Conservation (phyloP, 305 asterid species). For the Ilex paraguariensis region DNA sequence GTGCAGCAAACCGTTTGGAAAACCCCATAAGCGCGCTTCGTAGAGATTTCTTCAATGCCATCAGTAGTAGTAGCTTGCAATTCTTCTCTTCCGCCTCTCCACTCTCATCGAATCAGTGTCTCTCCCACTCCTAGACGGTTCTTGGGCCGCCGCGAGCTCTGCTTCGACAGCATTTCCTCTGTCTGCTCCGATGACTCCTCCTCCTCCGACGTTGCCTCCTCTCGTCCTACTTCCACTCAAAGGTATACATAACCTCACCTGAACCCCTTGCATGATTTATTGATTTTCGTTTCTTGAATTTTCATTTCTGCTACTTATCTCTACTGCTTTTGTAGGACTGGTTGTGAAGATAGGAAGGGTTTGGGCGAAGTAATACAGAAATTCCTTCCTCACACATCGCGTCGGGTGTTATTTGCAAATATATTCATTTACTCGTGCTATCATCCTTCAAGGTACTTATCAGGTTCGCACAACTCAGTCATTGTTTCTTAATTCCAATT, state of each 20-base stretch:
- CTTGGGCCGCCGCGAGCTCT: slow-evolving; percentile 82
- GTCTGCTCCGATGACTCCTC: slow-evolving; percentile 25
- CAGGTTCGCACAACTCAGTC: slow-evolving; percentile 60
- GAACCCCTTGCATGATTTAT: neutral
- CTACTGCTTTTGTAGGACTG: slow-evolving; percentile 26
- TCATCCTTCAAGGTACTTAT: slow-evolving; percentile 71
- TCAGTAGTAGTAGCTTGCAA: slow-evolving; percentile 25
- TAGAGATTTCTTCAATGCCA: no score
- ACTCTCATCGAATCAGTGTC: slow-evolving; percentile 7
- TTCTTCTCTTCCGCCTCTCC: slow-evolving; percentile 18
- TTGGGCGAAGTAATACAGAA: slow-evolving; percentile 25
- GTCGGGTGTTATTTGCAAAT: slow-evolving; percentile 60
- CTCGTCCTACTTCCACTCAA: slow-evolving; percentile 29
- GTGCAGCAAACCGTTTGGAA: no score
- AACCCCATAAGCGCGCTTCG: no score
- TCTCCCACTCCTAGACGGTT: slow-evolving; percentile 15
- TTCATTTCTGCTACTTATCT: neutral
- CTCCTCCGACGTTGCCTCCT: slow-evolving; percentile 23
- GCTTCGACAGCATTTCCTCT: slow-evolving; percentile 48
- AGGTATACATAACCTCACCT: slow-evolving; percentile 23
- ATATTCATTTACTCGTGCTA: slow-evolving; percentile 42
- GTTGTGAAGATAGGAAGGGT: slow-evolving; percentile 17
- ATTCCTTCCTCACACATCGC: slow-evolving; percentile 30
- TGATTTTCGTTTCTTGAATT: neutral
- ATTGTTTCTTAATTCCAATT: neutral